Conservation (phyloP, 176 grass and related monocot genomes). For the Bonia amplexicaulis region DNA sequence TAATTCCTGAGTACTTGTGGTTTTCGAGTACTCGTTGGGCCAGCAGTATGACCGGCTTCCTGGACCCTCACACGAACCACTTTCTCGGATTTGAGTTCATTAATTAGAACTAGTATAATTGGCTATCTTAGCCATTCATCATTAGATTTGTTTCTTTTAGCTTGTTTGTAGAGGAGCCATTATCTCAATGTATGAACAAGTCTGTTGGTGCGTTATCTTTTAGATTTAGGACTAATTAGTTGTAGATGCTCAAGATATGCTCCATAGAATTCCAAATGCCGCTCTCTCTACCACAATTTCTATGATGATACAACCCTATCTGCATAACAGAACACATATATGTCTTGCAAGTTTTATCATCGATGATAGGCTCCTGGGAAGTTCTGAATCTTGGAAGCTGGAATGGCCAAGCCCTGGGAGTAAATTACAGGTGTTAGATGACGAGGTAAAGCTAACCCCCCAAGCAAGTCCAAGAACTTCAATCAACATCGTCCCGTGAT, state of each 20-base stretch:
- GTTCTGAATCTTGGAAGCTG: slow-evolving; percentile 14
- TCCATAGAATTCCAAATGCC: not conserved
- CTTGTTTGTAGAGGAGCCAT: not conserved
- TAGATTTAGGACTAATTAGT: not conserved
- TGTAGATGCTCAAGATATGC: not conserved
- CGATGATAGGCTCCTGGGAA: not conserved
- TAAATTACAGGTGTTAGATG: not conserved
- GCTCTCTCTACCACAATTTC: not conserved
- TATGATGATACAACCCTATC: not conserved
- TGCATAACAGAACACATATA: not conserved
- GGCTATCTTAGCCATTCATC: not conserved
- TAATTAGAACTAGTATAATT: not conserved
- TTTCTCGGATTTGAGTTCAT: not conserved
- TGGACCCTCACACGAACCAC: not conserved
- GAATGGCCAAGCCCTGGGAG: not conserved
- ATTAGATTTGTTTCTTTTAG: not conserved
- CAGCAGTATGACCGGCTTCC: too few species aligned
- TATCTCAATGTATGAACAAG: not conserved
- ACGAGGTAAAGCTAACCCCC: slow-evolving; percentile 6
- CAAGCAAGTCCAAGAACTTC: slow-evolving; percentile 35
- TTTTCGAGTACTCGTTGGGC: too few species aligned
- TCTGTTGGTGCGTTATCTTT: not conserved
- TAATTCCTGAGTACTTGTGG: too few species aligned
- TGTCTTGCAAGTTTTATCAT: not conserved
- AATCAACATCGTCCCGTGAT: not conserved